Evolutionary conservation across 257 asterid genomes (phyloP).

Genomic region (Lycium ferocissimum): DNA sequence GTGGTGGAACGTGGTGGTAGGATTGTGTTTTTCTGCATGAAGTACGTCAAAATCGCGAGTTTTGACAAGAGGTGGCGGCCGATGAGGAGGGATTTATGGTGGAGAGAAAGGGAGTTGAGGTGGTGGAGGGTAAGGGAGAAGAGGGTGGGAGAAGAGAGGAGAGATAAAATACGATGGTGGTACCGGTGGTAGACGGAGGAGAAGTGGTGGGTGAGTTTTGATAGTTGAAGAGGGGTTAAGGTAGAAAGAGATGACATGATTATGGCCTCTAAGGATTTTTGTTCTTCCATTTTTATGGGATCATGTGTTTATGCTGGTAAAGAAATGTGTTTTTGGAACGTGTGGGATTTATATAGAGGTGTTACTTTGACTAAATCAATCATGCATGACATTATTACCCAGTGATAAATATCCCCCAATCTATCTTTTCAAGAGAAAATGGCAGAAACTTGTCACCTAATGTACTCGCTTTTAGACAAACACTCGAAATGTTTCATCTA

Average conservation of each 20-base stretch:
- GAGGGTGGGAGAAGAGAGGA: constrained; percentile 73
- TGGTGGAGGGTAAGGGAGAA: constrained; percentile 78
- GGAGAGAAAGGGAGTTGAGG: constrained; percentile 88
- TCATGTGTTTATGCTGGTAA: constrained; percentile 1
- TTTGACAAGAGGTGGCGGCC: constrained; percentile 70
- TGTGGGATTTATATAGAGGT: neutral
- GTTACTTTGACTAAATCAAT: neutral
- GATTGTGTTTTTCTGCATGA: constrained; percentile 28
- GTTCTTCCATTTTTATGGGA: neutral
- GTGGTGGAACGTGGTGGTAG: constrained; percentile 26
- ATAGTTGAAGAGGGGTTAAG: constrained; percentile 59
- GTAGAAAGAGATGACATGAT: constrained; percentile 71
- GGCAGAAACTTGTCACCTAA: no score
- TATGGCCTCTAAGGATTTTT: constrained; percentile 43
- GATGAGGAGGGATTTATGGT: constrained; percentile 72
- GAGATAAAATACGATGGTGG: constrained; percentile 65
- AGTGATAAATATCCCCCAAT: neutral
- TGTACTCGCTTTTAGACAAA: no score
- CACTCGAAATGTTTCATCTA: no score
- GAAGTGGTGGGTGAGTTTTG: constrained; percentile 61
- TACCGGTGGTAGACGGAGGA: constrained; percentile 68
- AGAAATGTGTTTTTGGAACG: neutral
- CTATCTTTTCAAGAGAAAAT: no score
- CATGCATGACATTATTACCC: neutral
- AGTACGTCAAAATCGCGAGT: constrained; percentile 52